Evolutionary conservation across 176 grass and related monocot genomes (phyloP).

Genomic region (Ananas comosus): DNA sequence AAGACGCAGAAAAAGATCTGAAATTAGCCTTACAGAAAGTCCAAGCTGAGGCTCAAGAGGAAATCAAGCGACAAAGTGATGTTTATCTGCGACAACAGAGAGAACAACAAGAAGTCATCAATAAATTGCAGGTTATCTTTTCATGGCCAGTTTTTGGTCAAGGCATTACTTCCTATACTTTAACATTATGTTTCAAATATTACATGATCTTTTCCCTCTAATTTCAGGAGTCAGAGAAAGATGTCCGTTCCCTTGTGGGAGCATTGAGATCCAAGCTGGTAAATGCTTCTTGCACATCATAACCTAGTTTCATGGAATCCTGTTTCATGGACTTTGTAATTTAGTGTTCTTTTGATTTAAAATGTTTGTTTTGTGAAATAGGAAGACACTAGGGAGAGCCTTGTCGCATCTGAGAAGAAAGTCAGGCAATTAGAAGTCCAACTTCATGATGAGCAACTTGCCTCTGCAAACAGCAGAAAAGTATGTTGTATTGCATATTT

Average conservation of each 20-base stretch:
- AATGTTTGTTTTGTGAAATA: constrained; percentile 30
- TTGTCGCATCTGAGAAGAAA: constrained; percentile 87
- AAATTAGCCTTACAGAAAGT: constrained; percentile 74
- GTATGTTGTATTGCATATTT: constrained; percentile 23
- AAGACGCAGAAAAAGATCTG: constrained; percentile 64
- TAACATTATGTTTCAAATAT: neutral
- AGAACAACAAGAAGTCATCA: constrained; percentile 89
- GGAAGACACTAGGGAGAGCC: constrained; percentile 81
- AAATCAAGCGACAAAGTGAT: constrained; percentile 63
- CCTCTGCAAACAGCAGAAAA: constrained; percentile 50
- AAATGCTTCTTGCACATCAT: constrained; percentile 14
- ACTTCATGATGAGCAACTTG: constrained; percentile 62
- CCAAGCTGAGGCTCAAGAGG: constrained; percentile 57
- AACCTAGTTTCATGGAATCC: neutral
- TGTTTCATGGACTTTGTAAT: too few relatives aligned
- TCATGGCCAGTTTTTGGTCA: constrained; percentile 19
- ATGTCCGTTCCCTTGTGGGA: constrained; percentile 67
- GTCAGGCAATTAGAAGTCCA: constrained; percentile 74
- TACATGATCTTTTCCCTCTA: constrained; percentile 9
- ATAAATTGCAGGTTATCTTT: constrained; percentile 69
- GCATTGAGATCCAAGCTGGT: constrained; percentile 90
- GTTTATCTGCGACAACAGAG: constrained; percentile 60
- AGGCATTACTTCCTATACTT: constrained; percentile 1
- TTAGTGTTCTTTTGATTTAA: constrained; percentile 1
- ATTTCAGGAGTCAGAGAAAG: constrained; percentile 84